Conservation (phyloP, 805 yeast genomes). For the Candida odintsovae region DNA sequence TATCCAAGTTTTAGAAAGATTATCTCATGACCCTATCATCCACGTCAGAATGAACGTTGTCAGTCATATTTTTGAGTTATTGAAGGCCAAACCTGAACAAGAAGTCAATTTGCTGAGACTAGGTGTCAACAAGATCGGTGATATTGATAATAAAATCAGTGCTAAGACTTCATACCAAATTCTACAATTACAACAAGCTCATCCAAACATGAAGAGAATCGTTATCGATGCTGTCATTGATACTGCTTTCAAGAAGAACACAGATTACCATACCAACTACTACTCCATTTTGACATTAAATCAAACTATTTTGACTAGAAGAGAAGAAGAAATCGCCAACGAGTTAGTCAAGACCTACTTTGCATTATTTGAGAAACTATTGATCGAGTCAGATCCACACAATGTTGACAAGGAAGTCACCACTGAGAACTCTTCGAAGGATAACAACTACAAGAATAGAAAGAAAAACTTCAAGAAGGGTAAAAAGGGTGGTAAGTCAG, state of each 20-base stretch:
- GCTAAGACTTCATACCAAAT: conserved; percentile 82
- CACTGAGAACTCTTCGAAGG: conserved; percentile 28
- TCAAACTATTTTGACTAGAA: conserved; percentile 81
- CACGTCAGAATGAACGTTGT: conserved; percentile 79
- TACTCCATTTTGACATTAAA: conserved; percentile 84
- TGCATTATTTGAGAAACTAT: conserved; percentile 75
- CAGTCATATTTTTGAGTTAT: conserved; percentile 69
- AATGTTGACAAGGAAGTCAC: conserved; percentile 37
- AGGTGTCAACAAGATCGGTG: conserved; percentile 94
- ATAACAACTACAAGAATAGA: conserved; percentile 53
- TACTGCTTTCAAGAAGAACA: conserved; percentile 62
- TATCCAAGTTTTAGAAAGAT: conserved; percentile 66
- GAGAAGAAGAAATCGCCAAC: conserved; percentile 79
- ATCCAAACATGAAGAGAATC: conserved; percentile 91
- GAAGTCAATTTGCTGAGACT: conserved; percentile 84
- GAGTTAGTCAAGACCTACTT: conserved; percentile 78
- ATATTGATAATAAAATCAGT: conserved; percentile 82
- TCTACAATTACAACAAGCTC: conserved; percentile 77
- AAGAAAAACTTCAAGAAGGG: conserved; percentile 76
- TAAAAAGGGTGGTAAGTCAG: conserved; percentile 83
- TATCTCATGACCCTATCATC: conserved; percentile 87
- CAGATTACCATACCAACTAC: conserved; percentile 84
- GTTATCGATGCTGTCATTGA: conserved; percentile 78
- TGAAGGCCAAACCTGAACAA: conserved; percentile 90
- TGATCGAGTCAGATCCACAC: conserved; percentile 57